Conservation (phyloP, 768 basidiomycete genomes). For the Coprinellus micaceus region DNA sequence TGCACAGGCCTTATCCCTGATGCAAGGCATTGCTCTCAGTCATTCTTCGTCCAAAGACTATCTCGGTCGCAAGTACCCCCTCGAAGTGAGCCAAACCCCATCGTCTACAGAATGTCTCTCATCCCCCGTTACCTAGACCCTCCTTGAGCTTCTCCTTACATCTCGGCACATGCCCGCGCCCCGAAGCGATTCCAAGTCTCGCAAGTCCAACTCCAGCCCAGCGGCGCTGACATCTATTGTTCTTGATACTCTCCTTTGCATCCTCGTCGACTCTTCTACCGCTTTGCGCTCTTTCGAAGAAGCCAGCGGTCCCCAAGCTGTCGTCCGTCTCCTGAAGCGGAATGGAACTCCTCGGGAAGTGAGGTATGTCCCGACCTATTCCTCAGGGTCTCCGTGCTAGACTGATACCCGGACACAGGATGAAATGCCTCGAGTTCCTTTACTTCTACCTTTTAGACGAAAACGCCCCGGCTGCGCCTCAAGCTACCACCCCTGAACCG, state of each 20-base stretch:
- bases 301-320: conserved; percentile 68
- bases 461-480: conserved; percentile 22
- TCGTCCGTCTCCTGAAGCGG: conserved; percentile 86
- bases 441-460: conserved; percentile 95
- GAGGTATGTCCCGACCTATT: no score
- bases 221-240: conserved; percentile 65
- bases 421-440: conserved; percentile 94
- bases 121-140: background rate
- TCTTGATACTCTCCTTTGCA: conserved; percentile 81
- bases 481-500: conserved; percentile 5
- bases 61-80: conserved; percentile 60
- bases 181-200: conserved; percentile 9
- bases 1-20: conserved; percentile 55
- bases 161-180: conserved; percentile 57
- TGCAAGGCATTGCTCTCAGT: conserved; percentile 74
- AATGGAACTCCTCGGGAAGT: conserved; percentile 85
- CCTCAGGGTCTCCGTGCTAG: no score
- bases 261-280: conserved; percentile 80
- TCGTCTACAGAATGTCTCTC: no score
- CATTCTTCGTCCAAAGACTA: conserved; percentile 66
- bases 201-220: conserved; percentile 17
- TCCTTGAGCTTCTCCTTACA: conserved; percentile 66
- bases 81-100: conserved; percentile 63
- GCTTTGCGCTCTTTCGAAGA: conserved; percentile 80
- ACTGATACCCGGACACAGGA: no score